Base-by-base conservation (phyloP, 192 early-diverging fungal genomes). In the Podila epigama region DNA sequence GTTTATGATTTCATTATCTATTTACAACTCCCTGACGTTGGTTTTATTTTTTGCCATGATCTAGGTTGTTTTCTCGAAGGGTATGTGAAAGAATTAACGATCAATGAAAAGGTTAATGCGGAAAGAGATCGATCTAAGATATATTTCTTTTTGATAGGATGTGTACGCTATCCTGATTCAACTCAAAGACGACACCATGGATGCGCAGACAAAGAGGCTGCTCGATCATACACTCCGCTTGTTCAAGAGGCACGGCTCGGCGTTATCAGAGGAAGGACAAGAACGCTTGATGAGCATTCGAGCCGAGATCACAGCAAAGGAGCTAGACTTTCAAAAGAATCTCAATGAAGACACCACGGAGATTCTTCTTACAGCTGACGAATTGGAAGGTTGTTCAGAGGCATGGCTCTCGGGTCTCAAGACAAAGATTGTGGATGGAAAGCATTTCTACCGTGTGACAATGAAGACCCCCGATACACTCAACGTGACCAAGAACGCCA, bases 171-270 rank as follows among this genome's bases (percentile, higher is more conserved):
- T 84, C 15, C 81, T 91, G 40, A 81, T 81, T 7, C 80, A 81
- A 6, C 81, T 88, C 63, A 85, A 84, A 58, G 82, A 71, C 57
- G 71, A 70, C 31, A 66, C 58, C 41, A 79, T 89, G 39, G 84
- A 83, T 20, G 67, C 85, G 5, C 89, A 93, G 71, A 92, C 89
- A 60, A 79, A 82, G 13, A 89, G 95, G 7, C 82, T 95, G 53
- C 79, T 94, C 18, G 82, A 87, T 35, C 90, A 91, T 71, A 88
- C 89, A 25, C 81, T 90, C 33, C 79, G 83, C 20, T 83, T 85
- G 51, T 95, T 86, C 73, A 82, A 83, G 52, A 83, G 93, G 57
- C 88, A 90, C 60, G 95, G 95, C 7, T 84, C 94, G 18, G 89
- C 83, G 28, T 84, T 96, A 13, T 68, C 81, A 13, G 82, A 86